These are phyloP conservation scores for Colletotrichum sojae DNA, from an alignment of 2,329 filamentous ascomycete species.

Conservation along the genomic window DNA sequence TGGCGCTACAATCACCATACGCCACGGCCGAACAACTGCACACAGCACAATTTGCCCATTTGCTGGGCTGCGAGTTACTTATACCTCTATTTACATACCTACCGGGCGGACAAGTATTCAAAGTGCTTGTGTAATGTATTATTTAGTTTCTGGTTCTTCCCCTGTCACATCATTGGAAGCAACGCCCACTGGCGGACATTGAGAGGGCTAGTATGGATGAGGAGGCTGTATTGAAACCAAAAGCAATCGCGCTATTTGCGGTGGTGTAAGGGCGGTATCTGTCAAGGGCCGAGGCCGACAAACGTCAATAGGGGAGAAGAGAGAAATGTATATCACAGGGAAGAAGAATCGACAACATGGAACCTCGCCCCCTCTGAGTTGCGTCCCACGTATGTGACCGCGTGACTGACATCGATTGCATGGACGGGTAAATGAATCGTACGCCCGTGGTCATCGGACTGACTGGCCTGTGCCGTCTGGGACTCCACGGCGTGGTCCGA, in stretches of 20 bases:
- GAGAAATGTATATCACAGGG: conserved; percentile 6
- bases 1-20: conserved; percentile 10
- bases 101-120: conserved; percentile 23
- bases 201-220: neutral
- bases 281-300: neutral
- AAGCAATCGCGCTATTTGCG: conserved; percentile 5
- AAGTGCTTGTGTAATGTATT: conserved; percentile 35
- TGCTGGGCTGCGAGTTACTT: conserved; percentile 24
- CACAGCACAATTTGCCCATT: conserved; percentile 27
- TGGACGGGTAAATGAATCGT: too few species aligned
- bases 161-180: neutral
- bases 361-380: neutral
- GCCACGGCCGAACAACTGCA: conserved; percentile 28
- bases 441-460: too few species aligned
- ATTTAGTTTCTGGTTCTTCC: conserved; percentile 22
- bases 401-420: too few species aligned
- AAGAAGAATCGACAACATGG: conserved; percentile 34
- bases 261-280: neutral
- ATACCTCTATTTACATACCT: conserved; percentile 32
- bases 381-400: too few species aligned
- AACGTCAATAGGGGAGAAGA: neutral
- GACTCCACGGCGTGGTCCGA: too few species aligned
- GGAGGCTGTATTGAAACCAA: conserved; percentile 22
- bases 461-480: too few species aligned
- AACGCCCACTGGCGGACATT: neutral